Base-by-base conservation (phyloP, 371 early-diverging fungal species). In the Neoconidiobolus thromboides region DNA sequence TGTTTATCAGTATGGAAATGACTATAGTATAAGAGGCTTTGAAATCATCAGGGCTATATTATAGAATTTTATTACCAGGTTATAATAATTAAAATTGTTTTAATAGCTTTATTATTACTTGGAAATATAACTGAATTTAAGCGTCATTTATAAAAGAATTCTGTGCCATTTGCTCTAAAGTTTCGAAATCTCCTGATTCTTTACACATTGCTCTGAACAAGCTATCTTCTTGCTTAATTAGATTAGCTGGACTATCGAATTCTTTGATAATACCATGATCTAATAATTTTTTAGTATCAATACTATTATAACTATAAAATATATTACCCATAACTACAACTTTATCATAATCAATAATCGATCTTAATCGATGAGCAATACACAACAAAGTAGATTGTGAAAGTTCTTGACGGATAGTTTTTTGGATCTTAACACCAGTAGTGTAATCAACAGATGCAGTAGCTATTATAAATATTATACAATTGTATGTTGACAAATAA, bases 301-400 rank as follows among this genome's bases (percentile, higher is more conserved):
- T 26, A 26, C 26, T 26, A 26, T 26, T 26, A 26, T 26, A 26
- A 26, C 26, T 26, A 26, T 26, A 26, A 26, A 26, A 26, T 26
- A 26, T 26, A 26, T 69, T 72, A 65, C 83, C 82, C 66, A 91
- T 70, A 0, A 88, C 88, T 49, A 91, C 60, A 37, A 91, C 76
- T 1, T 70, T 69, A 64, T 91, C 90, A 65, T 83, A 91, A 64
- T 89, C 89, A 37, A 89, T 82, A 52, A 91, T 74, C 1, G 87
- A 87, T 58, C 78, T 71, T 64, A 85, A 65, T n/a, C 84, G 70
- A 64, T 85, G 85, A 14, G 85, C 85, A 60, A 85, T 80, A 52
- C 77, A 76, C 48, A 85, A 50, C 49, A 81, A 63, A 0, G 83
- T 83, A 12, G 76, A 72, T 40, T 70, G 59, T 41, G 67, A 61